Evolutionary conservation across 306 rosid species (phyloP), one percentile per base, ranked within the genome.

Genomic region (Dalbergia cultrata): DNA sequence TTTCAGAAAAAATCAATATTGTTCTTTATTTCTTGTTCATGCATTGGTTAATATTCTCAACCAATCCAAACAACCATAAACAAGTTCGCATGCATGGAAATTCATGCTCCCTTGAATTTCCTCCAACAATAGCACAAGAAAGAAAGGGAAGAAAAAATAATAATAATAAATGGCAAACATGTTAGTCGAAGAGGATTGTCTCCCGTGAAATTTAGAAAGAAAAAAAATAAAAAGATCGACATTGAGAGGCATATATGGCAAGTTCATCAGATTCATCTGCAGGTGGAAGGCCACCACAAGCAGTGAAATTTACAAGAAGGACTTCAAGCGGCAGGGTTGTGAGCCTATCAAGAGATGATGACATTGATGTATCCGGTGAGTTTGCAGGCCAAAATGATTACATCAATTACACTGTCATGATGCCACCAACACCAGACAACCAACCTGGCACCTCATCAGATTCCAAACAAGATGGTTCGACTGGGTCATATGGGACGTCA

Each of bases 361-460:
- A 93, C 66, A 37, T 86, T 3, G 92, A 91, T 60, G 49, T 86
- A 69, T 86, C 90, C 0, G 90, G 94, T 21, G 97, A 91, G 1
- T 74, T 85, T 64, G 22, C 87, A 0, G 83, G 88, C 6, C 93
- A 82, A 80, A 84, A 80, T 68, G 97, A 93, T 58, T 93, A 88
- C 83, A 88, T 87, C 19, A 88, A 91, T 67, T 93, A 93, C 90
- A 93, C 97, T 3, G 98, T 93, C 14, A 71, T 87, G 91, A 83
- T 93, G 94, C 98, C 98, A 5, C 95, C 89, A 3, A 93, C 98
- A 19, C 98, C 97, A 0, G 98, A 93, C 72, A 93, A 93, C 72
- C 94, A 91, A 63, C 97, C 94, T 0, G 81, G 60, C n/a, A 62
- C 77, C 5, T 60, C 87, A 0, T 60, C 87, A 0, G 91, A 89